A percentile compares a stretch with the other conserved stretches of the same genome.
These are phyloP conservation scores for Elymus sibiricus DNA, from an alignment of 176 grass and related monocot species.

Conservation along the genomic window DNA sequence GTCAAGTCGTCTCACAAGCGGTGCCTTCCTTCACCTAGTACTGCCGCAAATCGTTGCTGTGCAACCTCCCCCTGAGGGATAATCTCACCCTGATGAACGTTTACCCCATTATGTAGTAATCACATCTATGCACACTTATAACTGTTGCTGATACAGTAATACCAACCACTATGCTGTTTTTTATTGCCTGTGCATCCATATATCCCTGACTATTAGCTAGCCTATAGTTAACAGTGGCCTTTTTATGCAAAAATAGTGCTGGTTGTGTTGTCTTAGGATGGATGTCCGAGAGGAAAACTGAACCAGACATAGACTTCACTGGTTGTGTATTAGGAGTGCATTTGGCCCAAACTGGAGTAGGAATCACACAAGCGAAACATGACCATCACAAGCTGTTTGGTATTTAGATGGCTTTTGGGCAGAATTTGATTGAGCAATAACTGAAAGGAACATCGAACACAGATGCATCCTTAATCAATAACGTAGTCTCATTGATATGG, in stretches of 20 bases:
- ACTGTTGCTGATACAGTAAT: neutral
- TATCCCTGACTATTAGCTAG: neutral
- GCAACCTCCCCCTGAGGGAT: neutral
- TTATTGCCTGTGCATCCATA: neutral
- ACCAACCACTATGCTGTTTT: neutral
- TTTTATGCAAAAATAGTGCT: neutral
- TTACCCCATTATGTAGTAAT: neutral
- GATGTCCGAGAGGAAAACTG: neutral
- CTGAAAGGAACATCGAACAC: neutral
- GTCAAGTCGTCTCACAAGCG: neutral
- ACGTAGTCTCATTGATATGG: neutral
- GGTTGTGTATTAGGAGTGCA: neutral
- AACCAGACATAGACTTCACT: neutral
- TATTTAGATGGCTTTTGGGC: neutral
- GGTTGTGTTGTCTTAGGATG: neutral
- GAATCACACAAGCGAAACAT: neutral
- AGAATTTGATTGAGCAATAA: constrained; percentile 6
- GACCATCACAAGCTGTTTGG: neutral
- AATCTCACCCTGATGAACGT: neutral
- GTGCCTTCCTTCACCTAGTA: neutral
- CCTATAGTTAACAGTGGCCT: neutral
- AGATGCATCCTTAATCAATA: neutral
- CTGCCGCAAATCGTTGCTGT: neutral
- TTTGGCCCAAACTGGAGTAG: constrained; percentile 1
- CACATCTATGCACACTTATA: neutral